A percentile compares a stretch with the other conserved stretches of the same genome.
Conservation (phyloP, 2,329 filamentous ascomycete genomes). For the Aspergillus spinulosporus region DNA sequence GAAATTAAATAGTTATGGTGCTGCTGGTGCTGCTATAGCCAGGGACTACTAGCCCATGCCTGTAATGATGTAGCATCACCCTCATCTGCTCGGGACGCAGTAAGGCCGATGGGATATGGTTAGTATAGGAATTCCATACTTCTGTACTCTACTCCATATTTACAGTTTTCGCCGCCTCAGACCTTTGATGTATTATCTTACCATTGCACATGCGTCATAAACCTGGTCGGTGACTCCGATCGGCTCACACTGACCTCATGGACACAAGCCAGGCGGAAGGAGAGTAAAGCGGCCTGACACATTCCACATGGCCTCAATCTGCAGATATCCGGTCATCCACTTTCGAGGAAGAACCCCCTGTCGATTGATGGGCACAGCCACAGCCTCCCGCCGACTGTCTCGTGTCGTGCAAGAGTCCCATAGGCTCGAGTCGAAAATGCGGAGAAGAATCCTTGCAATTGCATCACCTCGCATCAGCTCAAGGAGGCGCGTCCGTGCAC, state of each 20-base stretch:
- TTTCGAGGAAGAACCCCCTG: not conserved
- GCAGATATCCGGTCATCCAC: conserved; percentile 1
- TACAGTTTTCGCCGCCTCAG: not conserved
- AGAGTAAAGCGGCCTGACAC: not conserved
- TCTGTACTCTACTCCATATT: not conserved
- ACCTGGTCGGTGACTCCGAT: not conserved
- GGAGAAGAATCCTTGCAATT: conserved; percentile 10
- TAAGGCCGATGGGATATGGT: not conserved
- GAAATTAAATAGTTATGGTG: no score
- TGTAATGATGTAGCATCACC: not conserved
- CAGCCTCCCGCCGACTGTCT: not conserved
- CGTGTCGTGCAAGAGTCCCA: conserved; percentile 12
- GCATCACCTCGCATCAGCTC: conserved; percentile 15
- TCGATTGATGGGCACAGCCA: conserved; percentile 7
- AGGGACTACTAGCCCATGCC: not conserved
- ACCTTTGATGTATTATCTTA: not conserved
- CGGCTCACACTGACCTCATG: not conserved
- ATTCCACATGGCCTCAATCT: conserved; percentile 12
- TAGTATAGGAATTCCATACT: not conserved
- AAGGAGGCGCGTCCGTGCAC: conserved; percentile 12
- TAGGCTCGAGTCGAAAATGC: conserved; percentile 4
- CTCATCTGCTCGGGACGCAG: not conserved
- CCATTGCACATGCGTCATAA: not conserved
- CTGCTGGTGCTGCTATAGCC: not conserved
- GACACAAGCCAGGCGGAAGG: not conserved